Base-by-base conservation (phyloP, 768 basidiomycete species). In the Suillus subalutaceus region DNA sequence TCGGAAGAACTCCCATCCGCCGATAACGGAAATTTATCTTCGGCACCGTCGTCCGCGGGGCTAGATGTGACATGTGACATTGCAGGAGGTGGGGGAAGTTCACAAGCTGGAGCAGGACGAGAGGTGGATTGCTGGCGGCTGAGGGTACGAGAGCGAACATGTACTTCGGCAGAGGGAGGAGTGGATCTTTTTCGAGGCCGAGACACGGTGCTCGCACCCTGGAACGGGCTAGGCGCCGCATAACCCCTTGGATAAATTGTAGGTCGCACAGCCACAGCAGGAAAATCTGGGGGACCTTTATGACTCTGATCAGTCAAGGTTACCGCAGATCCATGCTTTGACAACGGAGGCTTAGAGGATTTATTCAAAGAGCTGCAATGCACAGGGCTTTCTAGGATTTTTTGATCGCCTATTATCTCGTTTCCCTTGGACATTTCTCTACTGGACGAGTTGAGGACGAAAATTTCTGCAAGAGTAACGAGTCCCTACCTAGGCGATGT, bases 51-150 rank as follows among this genome's bases (percentile, higher is more conserved):
- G 3, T 46, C 44, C 32, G 62, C 59, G 60, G 64, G 44, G 4
- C 26, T 9, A n/a, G n/a, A 30, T 13, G 62, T 52, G 30, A 53
- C 15, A 20, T 48, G 26, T 85, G 86, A 44, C 62, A 62, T 20
- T 3, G 79, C 75, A 52, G 86, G 86, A 38, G 87, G 75, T 56
- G 16, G 78, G 12, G 87, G 87, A 10, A 85, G 84, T 30, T 74
- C 70, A 10, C 35, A 3, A 56, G 55, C 32, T 10, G 53, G 55
- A 46, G 79, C 75, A 41, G 83, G 66, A 38, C 82, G 81, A 50
- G 83, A 82, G 40, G 77, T 60, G 40, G 86, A 85, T 20, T 77
- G 67, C 69, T 83, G 81, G 9, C 85, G 82, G 52, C 80, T 72
- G 43, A 85, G 71, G 48, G 79, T 73, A 44, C 78, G 79, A 23